Conservation (phyloP, 2,329 filamentous ascomycete genomes). For the Aspergillus aculeatus region DNA sequence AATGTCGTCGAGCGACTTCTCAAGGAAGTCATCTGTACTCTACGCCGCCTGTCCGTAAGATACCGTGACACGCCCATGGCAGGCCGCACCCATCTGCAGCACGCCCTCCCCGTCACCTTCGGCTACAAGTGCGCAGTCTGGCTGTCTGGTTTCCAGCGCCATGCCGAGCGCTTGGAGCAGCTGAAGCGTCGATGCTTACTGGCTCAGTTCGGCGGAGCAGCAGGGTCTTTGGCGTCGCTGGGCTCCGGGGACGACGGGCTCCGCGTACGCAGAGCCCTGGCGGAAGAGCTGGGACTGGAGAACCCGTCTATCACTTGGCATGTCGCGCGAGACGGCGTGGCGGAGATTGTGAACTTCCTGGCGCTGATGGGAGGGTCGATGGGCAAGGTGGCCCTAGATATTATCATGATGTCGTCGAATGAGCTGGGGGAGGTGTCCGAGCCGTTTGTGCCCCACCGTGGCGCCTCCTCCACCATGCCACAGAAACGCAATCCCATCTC, state of each 20-base stretch:
- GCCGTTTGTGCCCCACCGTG: slow-evolving; percentile 56
- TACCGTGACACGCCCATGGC: slow-evolving; percentile 58
- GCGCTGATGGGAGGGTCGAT: slow-evolving; percentile 54
- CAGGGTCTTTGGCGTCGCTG: slow-evolving; percentile 55
- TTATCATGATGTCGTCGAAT: slow-evolving; percentile 59
- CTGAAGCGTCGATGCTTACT: slow-evolving; percentile 49
- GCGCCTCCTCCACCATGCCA: slow-evolving; percentile 58
- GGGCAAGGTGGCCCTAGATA: slow-evolving; percentile 56
- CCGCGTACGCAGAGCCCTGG: slow-evolving; percentile 50
- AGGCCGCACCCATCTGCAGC: slow-evolving; percentile 58
- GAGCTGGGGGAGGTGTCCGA: slow-evolving; percentile 56
- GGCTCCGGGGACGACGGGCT: slow-evolving; percentile 50
- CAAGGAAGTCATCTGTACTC: slow-evolving; percentile 20
- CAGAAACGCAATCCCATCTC: slow-evolving; percentile 61
- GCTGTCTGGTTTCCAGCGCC: slow-evolving; percentile 51
- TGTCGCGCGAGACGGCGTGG: slow-evolving; percentile 54
- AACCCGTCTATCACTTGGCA: slow-evolving; percentile 60
- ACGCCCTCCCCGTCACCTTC: slow-evolving; percentile 58
- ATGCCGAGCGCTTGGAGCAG: slow-evolving; percentile 49
- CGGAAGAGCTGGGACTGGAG: slow-evolving; percentile 47
- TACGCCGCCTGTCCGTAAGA: slow-evolving; percentile 45
- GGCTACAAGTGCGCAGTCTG: slow-evolving; percentile 60
- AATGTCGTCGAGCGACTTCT: slow-evolving; percentile 47
- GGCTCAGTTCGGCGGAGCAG: slow-evolving; percentile 59
- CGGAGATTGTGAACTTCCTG: slow-evolving; percentile 55